Base-by-base conservation (phyloP, 2,329 filamentous ascomycete species). In the Immersiporthe knoxdaviesiana region DNA sequence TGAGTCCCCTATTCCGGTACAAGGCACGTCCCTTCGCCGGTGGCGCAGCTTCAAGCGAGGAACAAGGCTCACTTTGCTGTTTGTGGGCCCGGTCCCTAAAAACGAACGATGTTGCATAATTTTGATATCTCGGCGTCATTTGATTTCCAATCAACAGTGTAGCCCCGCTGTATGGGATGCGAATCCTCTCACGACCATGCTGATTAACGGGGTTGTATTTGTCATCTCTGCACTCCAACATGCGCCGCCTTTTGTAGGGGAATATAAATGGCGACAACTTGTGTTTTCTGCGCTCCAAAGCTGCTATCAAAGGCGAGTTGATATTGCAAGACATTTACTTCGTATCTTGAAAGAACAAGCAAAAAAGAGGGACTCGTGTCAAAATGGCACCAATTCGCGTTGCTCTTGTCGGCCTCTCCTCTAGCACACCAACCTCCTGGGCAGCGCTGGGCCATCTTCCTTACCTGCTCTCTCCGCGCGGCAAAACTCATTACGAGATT, bases 401-500 rank as follows among this genome's bases (percentile, higher is more conserved):
- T 44, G 74, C 75, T 35, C 67, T 77, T 16, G 66, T 76, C 30
- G 76, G 76, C 18, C 71, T 77, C 54, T 63, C 59, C 54, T 16
- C 62, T 54, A 63, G 1, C 24, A 41, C 65, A 30, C n/a, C 21
- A 10, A 52, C 62, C 37, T 56, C 60, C 8, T 66, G 41, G 65
- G 56, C 30, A 67, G 76, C 74, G 10, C 68, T 82, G 80, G 79
- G 77, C 27, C 73, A 74, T 5, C 56, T 56, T 11, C 76, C 81
- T 6, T 82, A 84, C 68, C 74, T 84, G 0, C 79, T 77, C 1
- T 78, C 78, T 37, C 68, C 81, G 2, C 72, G 72, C 14, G 74
- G 74, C 2, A 76, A 76, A 1, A 65, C 77, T 3, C 75, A 79
- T 7, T 86, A 85, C 74, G 76, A 81, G 39, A 81, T 87, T 69